A percentile compares a stretch with the other conserved stretches of the same genome.
phyloP scores from a whole-genome alignment of 257 asterid genomes.

The Euphrasia confusa region DNA sequence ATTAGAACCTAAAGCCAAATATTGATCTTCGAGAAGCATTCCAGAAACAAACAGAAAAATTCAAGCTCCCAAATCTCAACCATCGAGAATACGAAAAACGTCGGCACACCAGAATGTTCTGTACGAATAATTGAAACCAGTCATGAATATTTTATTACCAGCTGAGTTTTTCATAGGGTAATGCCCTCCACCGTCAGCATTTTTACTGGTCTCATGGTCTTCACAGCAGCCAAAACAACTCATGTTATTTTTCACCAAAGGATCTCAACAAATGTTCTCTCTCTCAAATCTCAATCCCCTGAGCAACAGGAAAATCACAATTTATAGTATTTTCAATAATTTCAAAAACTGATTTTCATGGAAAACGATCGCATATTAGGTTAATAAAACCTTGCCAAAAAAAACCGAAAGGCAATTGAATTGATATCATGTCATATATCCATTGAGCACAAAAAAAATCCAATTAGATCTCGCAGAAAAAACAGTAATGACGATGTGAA shows the following conservation, averaged over 20 bases:
- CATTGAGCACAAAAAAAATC: background rate
- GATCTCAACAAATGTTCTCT: conserved; percentile 16
- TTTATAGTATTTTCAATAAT: background rate
- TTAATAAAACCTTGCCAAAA: background rate
- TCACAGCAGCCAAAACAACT: conserved; percentile 72
- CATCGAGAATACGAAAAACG: background rate
- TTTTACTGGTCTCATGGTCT: conserved; percentile 52
- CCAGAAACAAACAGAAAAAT: conserved; percentile 3
- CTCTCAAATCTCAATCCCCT: conserved; percentile 9
- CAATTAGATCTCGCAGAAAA: conserved; percentile 6
- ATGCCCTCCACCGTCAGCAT: conserved; percentile 55
- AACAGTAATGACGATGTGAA: background rate
- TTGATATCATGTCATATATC: background rate
- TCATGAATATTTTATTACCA: conserved; percentile 39
- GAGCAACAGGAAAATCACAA: conserved; percentile 20
- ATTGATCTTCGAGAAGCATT: conserved; percentile 15
- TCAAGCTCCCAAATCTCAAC: conserved; percentile 2
- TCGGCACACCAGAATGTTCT: background rate
- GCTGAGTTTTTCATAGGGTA: conserved; percentile 41
- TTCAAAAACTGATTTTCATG: background rate
- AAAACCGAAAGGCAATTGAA: background rate
- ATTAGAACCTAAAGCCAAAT: conserved; percentile 11
- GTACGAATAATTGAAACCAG: background rate
- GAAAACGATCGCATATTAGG: background rate
- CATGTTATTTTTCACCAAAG: conserved; percentile 35